Percentiles rank a stretch among this genome's conserved stretches.
Conservation (phyloP, 495 filamentous ascomycete genomes). For the Antarctomyces pellizariae region DNA sequence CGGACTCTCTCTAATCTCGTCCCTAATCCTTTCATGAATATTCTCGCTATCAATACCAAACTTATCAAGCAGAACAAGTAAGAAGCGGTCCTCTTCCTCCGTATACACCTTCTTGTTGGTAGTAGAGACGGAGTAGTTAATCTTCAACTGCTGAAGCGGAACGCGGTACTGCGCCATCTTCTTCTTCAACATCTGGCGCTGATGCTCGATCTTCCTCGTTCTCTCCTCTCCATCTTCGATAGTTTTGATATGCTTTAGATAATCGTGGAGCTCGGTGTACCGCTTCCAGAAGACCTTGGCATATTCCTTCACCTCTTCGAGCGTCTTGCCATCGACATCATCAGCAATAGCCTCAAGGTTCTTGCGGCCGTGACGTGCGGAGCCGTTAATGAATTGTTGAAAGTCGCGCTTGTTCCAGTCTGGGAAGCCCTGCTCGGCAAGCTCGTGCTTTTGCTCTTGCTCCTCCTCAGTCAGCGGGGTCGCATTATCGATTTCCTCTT, state of each 20-base stretch:
- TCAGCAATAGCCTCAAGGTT: conserved; percentile 65
- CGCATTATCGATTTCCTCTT: conserved; percentile 80
- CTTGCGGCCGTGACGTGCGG: conserved; percentile 70
- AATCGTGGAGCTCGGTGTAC: conserved; percentile 71
- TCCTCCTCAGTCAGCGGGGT: conserved; percentile 78
- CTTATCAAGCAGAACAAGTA: conserved; percentile 79
- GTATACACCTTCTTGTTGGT: conserved; percentile 99
- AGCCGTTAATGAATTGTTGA: conserved; percentile 91
- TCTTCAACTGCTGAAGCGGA: conserved; percentile 88
- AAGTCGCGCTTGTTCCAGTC: conserved; percentile 95
- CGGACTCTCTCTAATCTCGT: conserved; percentile 82
- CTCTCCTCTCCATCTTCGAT: conserved; percentile 87
- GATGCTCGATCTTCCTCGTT: conserved; percentile 66
- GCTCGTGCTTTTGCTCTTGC: conserved; percentile 50
- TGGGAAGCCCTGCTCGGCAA: conserved; percentile 70
- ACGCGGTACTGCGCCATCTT: conserved; percentile 93
- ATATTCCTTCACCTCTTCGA: conserved; percentile 67
- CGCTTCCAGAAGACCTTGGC: conserved; percentile 88
- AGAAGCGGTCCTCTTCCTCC: conserved; percentile 92
- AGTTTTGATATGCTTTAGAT: conserved; percentile 59
- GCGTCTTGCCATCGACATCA: conserved; percentile 78
- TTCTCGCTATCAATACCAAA: conserved; percentile 71
- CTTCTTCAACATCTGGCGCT: conserved; percentile 79
- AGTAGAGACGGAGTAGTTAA: conserved; percentile 95
- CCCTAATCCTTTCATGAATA: conserved; percentile 66